phyloP scores from a whole-genome alignment of 306 rosid species.

The Prunus dulcis region DNA sequence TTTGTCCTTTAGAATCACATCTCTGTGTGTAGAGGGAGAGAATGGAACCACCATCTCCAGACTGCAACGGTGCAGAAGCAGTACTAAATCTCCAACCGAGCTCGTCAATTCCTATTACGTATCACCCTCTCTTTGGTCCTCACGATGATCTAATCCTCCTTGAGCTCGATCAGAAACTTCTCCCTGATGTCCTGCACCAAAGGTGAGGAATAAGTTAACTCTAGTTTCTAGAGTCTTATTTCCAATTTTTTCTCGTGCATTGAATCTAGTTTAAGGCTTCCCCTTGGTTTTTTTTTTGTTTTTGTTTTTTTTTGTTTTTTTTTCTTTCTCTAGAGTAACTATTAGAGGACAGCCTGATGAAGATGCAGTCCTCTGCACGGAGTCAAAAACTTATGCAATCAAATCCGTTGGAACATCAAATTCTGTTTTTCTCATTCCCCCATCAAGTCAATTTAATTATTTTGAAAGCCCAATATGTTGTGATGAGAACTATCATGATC shows the following conservation, averaged over 20 bases:
- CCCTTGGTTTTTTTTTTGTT: not conserved
- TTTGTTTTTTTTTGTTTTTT: too few relatives aligned
- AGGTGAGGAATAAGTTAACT: conserved; percentile 32
- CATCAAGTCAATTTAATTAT: conserved; percentile 44
- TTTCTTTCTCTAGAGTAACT: conserved; percentile 45
- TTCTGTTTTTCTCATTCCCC: conserved; percentile 79
- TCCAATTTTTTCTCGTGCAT: conserved; percentile 35
- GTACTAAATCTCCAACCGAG: conserved; percentile 50
- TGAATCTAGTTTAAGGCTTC: conserved; percentile 9
- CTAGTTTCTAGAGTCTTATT: not conserved
- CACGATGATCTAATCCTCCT: conserved; percentile 61
- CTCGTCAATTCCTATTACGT: conserved; percentile 54
- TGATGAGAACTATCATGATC: conserved; percentile 29
- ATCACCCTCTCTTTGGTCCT: conserved; percentile 65
- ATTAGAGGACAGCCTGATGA: conserved; percentile 87
- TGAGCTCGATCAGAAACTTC: conserved; percentile 70
- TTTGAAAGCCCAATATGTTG: conserved; percentile 29
- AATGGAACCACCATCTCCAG: conserved; percentile 42
- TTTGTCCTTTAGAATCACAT: not conserved
- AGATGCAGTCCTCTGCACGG: conserved; percentile 84
- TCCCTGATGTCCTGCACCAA: conserved; percentile 51
- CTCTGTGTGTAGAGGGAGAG: not conserved
- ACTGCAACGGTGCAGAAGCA: conserved; percentile 49
- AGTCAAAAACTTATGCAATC: conserved; percentile 70
- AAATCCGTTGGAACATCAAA: conserved; percentile 91